Evolutionary conservation across 108 stramenopile species (phyloP), one percentile per base, ranked within the genome.

Genomic region (Pseudonitzschia multistriata): DNA sequence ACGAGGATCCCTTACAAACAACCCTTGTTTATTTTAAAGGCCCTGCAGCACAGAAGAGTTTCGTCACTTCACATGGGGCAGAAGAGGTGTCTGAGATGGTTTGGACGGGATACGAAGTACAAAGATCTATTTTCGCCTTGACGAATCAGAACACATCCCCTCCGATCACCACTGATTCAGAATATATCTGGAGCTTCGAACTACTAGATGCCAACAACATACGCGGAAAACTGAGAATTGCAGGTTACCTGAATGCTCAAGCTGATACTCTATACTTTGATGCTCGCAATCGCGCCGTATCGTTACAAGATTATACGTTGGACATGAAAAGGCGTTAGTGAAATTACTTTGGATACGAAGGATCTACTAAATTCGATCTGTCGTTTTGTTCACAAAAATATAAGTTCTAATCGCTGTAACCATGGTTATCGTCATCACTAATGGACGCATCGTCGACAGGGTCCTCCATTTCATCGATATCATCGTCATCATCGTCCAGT

Each of bases 71-170:
- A 8, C 86, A 86, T 68, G 85, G 78, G n/a, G 64, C 29, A 35
- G 73, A 76, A 39, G 25, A 48, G 34, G 53, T 74, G 25, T 49
- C 59, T n/a, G 68, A 80, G n/a, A 52, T 55, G 28, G 6, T 33
- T 21, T 92, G 85, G 83, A 52, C 72, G 7, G 91, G 87, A 15
- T 87, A 82, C 59, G 91, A 92, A 69, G 33, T 85, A 22, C 80
- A 83, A 56, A 82, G 91, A 67, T 80, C 85, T 33, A 90, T 93
- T 62, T 93, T 93, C 80, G 88, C 91, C 7, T 68, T 93, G 54
- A 93, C 91, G 33, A 93, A 93, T 74, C 71, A 85, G 39, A 93
- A 82, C 66, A 90, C 89, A 30, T 87, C 89, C 1, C 91, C 91
- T 28, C 91, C 91, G 28, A 79, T 93, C 28, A 88, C 86, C 17